A percentile compares a stretch with the other conserved stretches of the same genome.
Conservation (phyloP, 2,329 filamentous ascomycete species). For the Monosporascus sp. region DNA sequence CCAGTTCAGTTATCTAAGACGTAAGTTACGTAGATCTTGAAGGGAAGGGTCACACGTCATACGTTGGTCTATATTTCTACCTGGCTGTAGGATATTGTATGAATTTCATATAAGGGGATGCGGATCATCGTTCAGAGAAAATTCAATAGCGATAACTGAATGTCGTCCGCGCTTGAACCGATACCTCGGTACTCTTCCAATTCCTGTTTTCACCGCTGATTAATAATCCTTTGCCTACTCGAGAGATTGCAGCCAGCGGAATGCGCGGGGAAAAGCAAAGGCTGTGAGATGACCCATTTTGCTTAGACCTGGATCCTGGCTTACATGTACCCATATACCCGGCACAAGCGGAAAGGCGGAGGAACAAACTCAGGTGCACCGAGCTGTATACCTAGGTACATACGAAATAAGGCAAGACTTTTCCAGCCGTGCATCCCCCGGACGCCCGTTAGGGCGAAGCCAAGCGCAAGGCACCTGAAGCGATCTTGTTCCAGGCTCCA, state of each 20-base stretch:
- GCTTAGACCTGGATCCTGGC: not conserved
- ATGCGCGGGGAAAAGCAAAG: not conserved
- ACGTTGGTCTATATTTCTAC: too few relatives aligned
- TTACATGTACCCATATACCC: too few relatives aligned
- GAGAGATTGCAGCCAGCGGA: not conserved
- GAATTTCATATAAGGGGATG: too few relatives aligned
- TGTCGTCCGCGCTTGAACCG: too few relatives aligned
- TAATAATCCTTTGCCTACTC: not conserved
- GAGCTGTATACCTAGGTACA: too few relatives aligned
- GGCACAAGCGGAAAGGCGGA: not conserved
- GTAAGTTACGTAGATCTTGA: too few relatives aligned
- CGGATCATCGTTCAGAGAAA: too few relatives aligned
- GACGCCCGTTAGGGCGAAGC: not conserved
- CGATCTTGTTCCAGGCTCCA: not conserved
- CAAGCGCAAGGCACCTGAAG: not conserved
- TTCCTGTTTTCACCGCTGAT: not conserved
- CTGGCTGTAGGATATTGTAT: too few relatives aligned
- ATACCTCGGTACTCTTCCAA: too few relatives aligned
- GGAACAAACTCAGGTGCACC: not conserved
- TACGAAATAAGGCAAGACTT: not conserved
- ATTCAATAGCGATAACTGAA: too few relatives aligned
- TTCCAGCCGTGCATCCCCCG: not conserved
- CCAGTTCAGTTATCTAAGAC: too few relatives aligned
- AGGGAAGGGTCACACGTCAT: too few relatives aligned
- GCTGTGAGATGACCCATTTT: not conserved